Percentiles rank a stretch among this genome's conserved stretches.
phyloP scores from a whole-genome alignment of 345 rosid genomes.

The Cardamine chenopodiifolia region DNA sequence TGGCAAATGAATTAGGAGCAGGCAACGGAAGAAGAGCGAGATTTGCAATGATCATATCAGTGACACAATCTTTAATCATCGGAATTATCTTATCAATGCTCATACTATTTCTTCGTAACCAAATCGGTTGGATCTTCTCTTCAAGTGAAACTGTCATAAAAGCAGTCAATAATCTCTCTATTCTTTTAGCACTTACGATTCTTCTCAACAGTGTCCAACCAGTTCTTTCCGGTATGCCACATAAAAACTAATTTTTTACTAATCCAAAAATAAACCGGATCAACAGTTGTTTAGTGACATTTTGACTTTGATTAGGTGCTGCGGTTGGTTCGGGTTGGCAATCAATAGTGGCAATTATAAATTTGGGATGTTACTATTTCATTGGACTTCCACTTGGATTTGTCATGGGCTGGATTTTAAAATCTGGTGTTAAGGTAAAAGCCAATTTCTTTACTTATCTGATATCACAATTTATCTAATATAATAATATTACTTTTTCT shows the following conservation, averaged over 20 bases:
- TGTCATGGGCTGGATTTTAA: conserved; percentile 59
- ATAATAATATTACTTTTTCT: no score
- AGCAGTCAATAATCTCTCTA: conserved; percentile 26
- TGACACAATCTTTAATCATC: conserved; percentile 5
- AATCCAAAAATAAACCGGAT: no score
- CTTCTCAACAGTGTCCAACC: conserved; percentile 32
- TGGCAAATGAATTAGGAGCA: conserved; percentile 46
- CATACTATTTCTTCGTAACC: conserved; percentile 33
- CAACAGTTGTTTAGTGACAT: no score
- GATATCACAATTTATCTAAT: no score
- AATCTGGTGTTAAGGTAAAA: conserved; percentile 57
- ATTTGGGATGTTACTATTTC: conserved; percentile 66
- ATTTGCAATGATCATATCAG: conserved; percentile 23
- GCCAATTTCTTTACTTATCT: no score
- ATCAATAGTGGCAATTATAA: no score
- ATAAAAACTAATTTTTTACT: no score
- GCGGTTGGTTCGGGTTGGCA: conserved; percentile 76
- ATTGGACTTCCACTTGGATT: conserved; percentile 71
- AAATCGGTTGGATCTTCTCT: conserved; percentile 18
- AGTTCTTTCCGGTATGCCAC: conserved; percentile 12
- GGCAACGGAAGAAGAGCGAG: conserved; percentile 12
- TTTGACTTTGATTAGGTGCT: conserved; percentile 49
- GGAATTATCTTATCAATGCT: not conserved
- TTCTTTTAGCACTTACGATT: conserved; percentile 1
- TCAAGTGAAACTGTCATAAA: conserved; percentile 13